These are phyloP conservation scores for Penicillium sp. DNA, from an alignment of 2,329 filamentous ascomycete genomes.

Conservation along the genomic window DNA sequence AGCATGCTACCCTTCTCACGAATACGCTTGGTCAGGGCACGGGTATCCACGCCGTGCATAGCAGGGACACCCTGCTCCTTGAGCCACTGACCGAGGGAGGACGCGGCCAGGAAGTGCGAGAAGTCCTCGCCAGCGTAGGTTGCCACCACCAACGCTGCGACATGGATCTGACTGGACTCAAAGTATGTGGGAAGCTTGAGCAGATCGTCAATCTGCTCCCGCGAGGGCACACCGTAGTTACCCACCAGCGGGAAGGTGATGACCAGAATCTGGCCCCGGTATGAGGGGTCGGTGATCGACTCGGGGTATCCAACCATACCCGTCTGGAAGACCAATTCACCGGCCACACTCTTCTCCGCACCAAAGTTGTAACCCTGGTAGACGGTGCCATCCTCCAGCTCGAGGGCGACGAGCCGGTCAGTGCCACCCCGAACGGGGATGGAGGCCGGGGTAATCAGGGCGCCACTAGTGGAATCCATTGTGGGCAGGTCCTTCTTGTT, in stretches of 20 bases:
- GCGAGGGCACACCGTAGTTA: slow-evolving; percentile 94
- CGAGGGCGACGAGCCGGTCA: slow-evolving; percentile 75
- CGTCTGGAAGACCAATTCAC: slow-evolving; percentile 98
- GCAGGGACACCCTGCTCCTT: slow-evolving; percentile 94
- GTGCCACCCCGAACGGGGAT: slow-evolving; percentile 56
- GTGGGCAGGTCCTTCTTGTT: slow-evolving; percentile 35
- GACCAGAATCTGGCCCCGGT: slow-evolving; percentile 92
- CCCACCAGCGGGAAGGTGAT: slow-evolving; percentile 94
- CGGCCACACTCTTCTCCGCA: slow-evolving; percentile 88
- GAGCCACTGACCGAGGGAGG: slow-evolving; percentile 90
- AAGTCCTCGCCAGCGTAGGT: slow-evolving; percentile 94
- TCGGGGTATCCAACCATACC: slow-evolving; percentile 99
- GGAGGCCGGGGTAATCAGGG: slow-evolving; percentile 59
- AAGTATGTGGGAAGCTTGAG: slow-evolving; percentile 88
- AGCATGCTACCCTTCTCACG: slow-evolving; percentile 95
- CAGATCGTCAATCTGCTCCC: slow-evolving; percentile 80
- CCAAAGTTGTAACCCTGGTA: slow-evolving; percentile 97
- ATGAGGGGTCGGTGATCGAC: slow-evolving; percentile 84
- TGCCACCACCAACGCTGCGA: slow-evolving; percentile 86
- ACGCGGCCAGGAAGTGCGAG: slow-evolving; percentile 89
- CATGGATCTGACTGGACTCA: slow-evolving; percentile 88
- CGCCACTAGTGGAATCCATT: slow-evolving; percentile 35
- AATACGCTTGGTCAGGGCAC: slow-evolving; percentile 91
- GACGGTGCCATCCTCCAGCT: slow-evolving; percentile 87
- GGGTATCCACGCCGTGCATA: slow-evolving; percentile 92